Base-by-base conservation (phyloP, 2,329 filamentous ascomycete genomes). In the Plenodomus lindquistii region DNA sequence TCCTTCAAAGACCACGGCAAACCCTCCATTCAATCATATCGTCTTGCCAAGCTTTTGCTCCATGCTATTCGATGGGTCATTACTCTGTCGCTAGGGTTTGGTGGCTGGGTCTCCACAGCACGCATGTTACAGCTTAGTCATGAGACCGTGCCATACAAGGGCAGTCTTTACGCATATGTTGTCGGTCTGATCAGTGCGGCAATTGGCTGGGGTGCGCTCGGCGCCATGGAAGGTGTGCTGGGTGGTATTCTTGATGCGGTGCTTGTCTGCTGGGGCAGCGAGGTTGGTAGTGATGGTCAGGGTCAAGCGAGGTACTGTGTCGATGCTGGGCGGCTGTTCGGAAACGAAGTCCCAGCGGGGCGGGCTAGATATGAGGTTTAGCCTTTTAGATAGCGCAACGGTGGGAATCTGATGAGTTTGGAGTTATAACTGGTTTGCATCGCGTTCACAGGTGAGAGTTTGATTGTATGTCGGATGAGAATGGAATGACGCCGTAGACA, bases 31-130 rank as follows among this genome's bases (percentile, higher is more conserved):
- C 78, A 94, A 19, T 88, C 94, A 0, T 99, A 97, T 70, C 85
- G 90, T 4, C 84, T 97, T 8, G 89, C 94, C 1, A 97, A 97
- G 71, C 81, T 97, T 21, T 82, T 99, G 7, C 83, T 99, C 3
- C 90, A 97, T 60, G 91, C 93, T 2, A 94, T 91, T 1, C 85
- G 93, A 16, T 89, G 93, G 68, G 88, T 97, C 65, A 96, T 97
- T 84, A 90, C 91, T 0, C 85, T 92, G 39, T 89, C 86, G 0
- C 82, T 99, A 22, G 93, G 93, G 1, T 96, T 97, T 65, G 92
- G 89, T 3, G 93, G 91, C n/a, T 99, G 94, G 94, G 90, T 97
- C 8, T 88, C 90, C 39, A 96, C 92, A 29, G 92, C 94, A 10
- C 86, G 90, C 54, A 86, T 88, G 72, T 78, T 97, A 3, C 79